Conservation (phyloP, 768 basidiomycete genomes). For the Lentinula edodes region DNA sequence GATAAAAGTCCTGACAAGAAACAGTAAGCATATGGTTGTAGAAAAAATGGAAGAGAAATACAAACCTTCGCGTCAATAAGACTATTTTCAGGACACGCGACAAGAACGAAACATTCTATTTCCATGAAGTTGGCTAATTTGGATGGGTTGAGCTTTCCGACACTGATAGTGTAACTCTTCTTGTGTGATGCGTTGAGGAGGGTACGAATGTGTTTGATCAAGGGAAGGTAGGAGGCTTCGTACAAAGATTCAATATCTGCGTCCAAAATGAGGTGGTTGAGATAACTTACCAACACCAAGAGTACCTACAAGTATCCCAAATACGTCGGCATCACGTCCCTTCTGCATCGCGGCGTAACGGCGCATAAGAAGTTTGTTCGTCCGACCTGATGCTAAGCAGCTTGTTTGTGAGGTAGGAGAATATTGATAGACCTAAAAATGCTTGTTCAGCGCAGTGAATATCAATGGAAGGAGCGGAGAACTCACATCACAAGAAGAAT, state of each 20-base stretch:
- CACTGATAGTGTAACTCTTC: constrained; percentile 92
- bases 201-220: constrained; percentile 76
- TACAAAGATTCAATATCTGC: background rate
- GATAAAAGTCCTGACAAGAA: constrained; percentile 67
- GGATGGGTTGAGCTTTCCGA: constrained; percentile 91
- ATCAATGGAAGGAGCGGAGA: background rate
- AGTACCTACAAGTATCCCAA: constrained; percentile 93
- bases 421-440: constrained; percentile 67
- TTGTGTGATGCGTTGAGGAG: constrained; percentile 64
- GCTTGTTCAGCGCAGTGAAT: background rate
- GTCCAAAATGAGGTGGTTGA: background rate
- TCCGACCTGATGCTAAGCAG: constrained; percentile 55
- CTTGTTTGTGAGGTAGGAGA: constrained; percentile 48
- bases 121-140: constrained; percentile 96
- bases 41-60: background rate
- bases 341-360: constrained; percentile 84
- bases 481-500: constrained; percentile 58
- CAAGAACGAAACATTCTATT: constrained; percentile 92
- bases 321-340: constrained; percentile 88
- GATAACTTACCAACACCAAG: constrained; percentile 70
- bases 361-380: constrained; percentile 84
- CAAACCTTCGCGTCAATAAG: constrained; percentile 66
- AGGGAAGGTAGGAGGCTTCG: constrained; percentile 76
- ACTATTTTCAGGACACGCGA: constrained; percentile 93
- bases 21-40: background rate